These are phyloP conservation scores for Rosellinia necatrix DNA, from an alignment of 2,329 filamentous ascomycete species.

Conservation along the genomic window DNA sequence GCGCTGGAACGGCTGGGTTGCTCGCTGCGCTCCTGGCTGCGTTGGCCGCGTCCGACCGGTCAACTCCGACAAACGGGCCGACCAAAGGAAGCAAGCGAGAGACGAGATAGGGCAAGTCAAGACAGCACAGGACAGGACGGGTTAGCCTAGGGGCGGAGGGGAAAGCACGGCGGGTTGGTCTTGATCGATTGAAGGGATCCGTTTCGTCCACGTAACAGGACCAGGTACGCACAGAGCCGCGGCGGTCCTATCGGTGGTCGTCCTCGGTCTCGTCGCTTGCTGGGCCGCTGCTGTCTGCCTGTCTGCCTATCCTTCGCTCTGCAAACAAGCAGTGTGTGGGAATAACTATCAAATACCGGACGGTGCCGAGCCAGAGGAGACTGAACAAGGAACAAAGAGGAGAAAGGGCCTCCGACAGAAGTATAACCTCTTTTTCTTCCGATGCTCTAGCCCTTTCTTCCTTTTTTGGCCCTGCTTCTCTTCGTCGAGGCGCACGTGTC, in stretches of 20 bases:
- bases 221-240: no score
- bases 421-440: conserved; percentile 14
- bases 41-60: conserved; percentile 21
- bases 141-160: neutral
- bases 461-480: neutral
- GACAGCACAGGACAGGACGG: neutral
- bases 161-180: neutral
- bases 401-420: conserved; percentile 4
- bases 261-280: no score
- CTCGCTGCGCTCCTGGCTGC: conserved; percentile 7
- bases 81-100: neutral
- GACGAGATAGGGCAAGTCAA: conserved; percentile 7
- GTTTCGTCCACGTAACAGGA: conserved; percentile 12
- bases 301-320: no score
- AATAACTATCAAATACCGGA: neutral
- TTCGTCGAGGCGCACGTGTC: conserved; percentile 8
- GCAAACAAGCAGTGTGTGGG: no score
- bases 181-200: conserved; percentile 8
- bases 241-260: no score
- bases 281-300: no score
- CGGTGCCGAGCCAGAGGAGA: conserved; percentile 7
- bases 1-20: neutral
- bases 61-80: conserved; percentile 25
- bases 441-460: neutral
- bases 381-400: conserved; percentile 7